Evolutionary conservation across 495 filamentous ascomycete species (phyloP).

Genomic region (Hypoxylon rickii): DNA sequence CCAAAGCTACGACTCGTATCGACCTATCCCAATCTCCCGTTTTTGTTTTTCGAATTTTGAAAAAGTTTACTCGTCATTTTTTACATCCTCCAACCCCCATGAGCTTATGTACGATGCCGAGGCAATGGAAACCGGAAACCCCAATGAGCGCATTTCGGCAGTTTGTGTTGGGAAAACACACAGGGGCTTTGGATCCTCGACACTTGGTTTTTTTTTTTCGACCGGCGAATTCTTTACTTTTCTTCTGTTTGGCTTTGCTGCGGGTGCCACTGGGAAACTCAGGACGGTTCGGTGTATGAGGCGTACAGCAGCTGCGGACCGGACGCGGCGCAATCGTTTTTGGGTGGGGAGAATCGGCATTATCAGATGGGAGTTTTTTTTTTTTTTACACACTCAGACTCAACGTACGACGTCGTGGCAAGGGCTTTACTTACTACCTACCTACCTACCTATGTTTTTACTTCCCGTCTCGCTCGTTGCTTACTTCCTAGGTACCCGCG

Average conservation of each 20-base stretch:
- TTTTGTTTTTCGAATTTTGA: no score
- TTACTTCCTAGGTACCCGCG: no score
- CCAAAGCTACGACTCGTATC: constrained; percentile 15
- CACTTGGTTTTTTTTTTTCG: neutral
- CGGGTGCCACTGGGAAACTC: no score
- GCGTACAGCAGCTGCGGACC: constrained; percentile 22
- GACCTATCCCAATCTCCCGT: constrained; percentile 3
- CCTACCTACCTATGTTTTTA: neutral
- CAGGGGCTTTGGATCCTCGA: constrained; percentile 4
- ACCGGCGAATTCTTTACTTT: constrained; percentile 13
- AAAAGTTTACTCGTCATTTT: constrained; percentile 12
- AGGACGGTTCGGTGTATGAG: constrained; percentile 10
- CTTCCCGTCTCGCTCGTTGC: no score
- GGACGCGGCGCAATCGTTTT: neutral
- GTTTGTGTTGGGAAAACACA: constrained; percentile 9
- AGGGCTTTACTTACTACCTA: neutral
- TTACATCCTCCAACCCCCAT: neutral
- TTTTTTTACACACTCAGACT: no score
- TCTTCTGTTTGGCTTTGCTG: constrained; percentile 26
- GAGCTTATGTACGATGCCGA: constrained; percentile 5
- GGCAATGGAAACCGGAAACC: constrained; percentile 15
- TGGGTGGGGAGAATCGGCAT: constrained; percentile 13
- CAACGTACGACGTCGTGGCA: no score
- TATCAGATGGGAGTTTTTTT: constrained; percentile 30
- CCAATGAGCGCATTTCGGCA: constrained; percentile 1